Conservation (phyloP, 306 rosid species). For the Quillaja saponaria region DNA sequence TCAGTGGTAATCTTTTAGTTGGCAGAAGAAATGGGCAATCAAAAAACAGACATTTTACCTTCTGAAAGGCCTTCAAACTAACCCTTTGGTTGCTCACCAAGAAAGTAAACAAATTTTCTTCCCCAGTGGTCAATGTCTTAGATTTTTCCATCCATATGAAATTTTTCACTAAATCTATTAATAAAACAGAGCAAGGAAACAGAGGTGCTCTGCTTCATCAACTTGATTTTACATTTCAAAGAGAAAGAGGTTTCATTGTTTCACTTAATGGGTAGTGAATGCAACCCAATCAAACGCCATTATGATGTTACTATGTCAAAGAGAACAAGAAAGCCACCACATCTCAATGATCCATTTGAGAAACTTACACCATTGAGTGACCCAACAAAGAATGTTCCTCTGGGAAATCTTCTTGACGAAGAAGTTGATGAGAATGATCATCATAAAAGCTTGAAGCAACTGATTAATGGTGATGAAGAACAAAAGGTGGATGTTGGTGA, state of each 20-base stretch:
- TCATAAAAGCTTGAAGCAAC: conserved; percentile 73
- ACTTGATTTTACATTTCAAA: too few species aligned
- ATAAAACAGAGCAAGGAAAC: neutral
- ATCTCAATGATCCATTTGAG: conserved; percentile 25
- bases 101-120: conserved; percentile 35
- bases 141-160: conserved; percentile 9
- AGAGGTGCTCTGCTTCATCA: neutral
- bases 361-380: conserved; percentile 16
- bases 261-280: conserved; percentile 50
- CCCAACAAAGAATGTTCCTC: conserved; percentile 7
- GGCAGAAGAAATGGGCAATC: conserved; percentile 30
- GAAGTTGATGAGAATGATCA: conserved; percentile 37
- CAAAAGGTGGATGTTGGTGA: neutral
- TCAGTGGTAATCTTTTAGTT: conserved; percentile 46
- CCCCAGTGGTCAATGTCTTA: neutral
- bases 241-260: neutral
- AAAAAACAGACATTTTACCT: conserved; percentile 60
- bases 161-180: neutral
- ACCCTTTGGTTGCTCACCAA: conserved; percentile 53
- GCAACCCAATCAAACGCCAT: conserved; percentile 44
- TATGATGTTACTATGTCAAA: conserved; percentile 79
- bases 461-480: conserved; percentile 48
- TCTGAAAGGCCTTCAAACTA: conserved; percentile 55
- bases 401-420: conserved; percentile 8
- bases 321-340: conserved; percentile 68